Percentiles rank a stretch among this genome's conserved stretches.
Evolutionary conservation across 2,329 filamentous ascomycete species (phyloP).

Genomic region (Aspergillus sp.): DNA sequence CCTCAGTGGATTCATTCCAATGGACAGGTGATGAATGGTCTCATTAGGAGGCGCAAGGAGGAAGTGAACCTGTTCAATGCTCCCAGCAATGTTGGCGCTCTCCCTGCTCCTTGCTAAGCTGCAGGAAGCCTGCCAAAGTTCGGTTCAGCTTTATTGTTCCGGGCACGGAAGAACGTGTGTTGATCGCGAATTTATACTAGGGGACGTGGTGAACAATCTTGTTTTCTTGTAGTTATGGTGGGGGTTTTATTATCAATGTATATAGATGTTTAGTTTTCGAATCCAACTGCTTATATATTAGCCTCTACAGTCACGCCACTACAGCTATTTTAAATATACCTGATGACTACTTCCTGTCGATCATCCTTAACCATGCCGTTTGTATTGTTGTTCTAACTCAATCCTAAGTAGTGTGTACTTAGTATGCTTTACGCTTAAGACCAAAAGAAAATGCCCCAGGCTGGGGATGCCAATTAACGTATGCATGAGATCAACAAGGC

Average conservation of each 20-base stretch:
- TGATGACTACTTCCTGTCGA: background rate
- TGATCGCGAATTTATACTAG: background rate
- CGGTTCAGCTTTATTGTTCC: background rate
- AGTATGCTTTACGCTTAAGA: background rate
- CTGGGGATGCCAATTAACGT: background rate
- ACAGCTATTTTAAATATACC: too few relatives aligned
- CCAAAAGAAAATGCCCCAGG: background rate
- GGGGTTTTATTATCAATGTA: background rate
- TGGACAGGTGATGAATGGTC: background rate
- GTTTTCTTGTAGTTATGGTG: background rate
- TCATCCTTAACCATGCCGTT: background rate
- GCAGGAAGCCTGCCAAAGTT: background rate
- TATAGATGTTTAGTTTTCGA: background rate
- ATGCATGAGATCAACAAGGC: background rate
- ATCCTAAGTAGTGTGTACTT: slow-evolving; percentile 3
- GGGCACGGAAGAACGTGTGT: background rate
- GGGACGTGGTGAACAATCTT: background rate
- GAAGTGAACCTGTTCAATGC: slow-evolving; percentile 46
- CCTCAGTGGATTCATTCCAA: background rate
- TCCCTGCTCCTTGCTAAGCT: slow-evolving; percentile 9
- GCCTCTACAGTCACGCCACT: background rate
- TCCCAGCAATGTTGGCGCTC: background rate
- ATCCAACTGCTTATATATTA: background rate
- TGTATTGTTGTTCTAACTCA: background rate
- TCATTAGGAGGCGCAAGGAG: slow-evolving; percentile 25